Evolutionary conservation across 1,284 basidiomycete species (phyloP).

Genomic region (Mycosarcoma mackinlayi): DNA sequence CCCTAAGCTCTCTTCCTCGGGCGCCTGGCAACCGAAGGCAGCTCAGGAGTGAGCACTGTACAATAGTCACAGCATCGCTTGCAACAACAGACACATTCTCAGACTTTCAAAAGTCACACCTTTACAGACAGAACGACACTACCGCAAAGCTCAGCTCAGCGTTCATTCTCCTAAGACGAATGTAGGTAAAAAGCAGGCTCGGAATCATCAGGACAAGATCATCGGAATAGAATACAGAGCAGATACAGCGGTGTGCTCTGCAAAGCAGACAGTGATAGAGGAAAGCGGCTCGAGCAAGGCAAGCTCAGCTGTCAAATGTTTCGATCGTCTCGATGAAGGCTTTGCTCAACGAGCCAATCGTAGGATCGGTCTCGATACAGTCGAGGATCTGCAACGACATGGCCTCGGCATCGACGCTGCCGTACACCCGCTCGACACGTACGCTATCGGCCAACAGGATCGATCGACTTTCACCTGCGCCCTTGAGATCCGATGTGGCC

Average conservation of each 20-base stretch:
- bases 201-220: no score
- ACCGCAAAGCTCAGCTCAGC: no score
- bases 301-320: conserved; percentile 40
- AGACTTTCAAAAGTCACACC: no score
- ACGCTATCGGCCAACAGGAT: conserved; percentile 45
- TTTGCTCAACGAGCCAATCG: conserved; percentile 46
- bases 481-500: conserved; percentile 44
- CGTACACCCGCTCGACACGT: conserved; percentile 52
- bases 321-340: conserved; percentile 52
- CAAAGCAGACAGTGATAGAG: background rate
- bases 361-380: conserved; percentile 50
- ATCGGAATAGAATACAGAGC: conserved; percentile 1
- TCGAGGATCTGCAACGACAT: conserved; percentile 52
- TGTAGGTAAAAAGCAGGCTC: no score
- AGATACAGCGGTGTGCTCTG: background rate
- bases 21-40: no score
- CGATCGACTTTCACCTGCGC: conserved; percentile 29
- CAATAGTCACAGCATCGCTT: conserved; percentile 6
- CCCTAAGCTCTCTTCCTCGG: background rate
- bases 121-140: no score
- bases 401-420: conserved; percentile 44
- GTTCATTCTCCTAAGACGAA: no score
- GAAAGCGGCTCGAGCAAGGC: background rate
- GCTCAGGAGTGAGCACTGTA: conserved; percentile 4
- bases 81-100: background rate